Evolutionary conservation across 1,284 basidiomycete species (phyloP), one percentile per base, ranked within the genome.

Genomic region (Takashimella koratensis): DNA sequence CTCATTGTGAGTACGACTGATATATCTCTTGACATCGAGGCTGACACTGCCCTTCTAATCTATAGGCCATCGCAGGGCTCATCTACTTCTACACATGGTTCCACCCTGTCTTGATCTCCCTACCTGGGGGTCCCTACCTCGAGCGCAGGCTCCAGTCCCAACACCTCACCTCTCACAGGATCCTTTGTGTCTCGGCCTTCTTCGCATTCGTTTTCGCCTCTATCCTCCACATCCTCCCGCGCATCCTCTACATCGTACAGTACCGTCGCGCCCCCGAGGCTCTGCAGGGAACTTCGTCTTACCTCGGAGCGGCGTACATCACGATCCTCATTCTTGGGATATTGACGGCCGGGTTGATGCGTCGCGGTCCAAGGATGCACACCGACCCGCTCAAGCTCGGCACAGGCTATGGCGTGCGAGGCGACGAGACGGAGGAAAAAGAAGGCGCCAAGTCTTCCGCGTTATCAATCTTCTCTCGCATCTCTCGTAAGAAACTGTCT

Each of bases 331-430:
- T 55, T 1, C 13, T 52, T 4, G 48, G 59, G 6, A 43, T 68
- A 21, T 10, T 64, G 6, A 50, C 49, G 1, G 54, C 53, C 1
- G 72, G 74, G 0, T 44, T 56, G 36, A 73, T 73, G 64, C 63
- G 73, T 2, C 56, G 74, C 24, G 70, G 72, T 4, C 74, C 74
- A 3, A 52, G 61, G 43, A 47, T 71, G 26, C 66, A 63, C 25
- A 68, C 60, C 27, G 54, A 60, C 2, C 66, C 68, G 8, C 52
- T 64, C 8, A 60, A 54, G 13, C 25, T 76, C 21, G 66, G 64
- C 1, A 67, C 66, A 0, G 70, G 68, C 0, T 74, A 69, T 47
- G 72, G 74, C 2, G 24, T 71, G n/a, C 57, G 56, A 16, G 47
- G 55, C 10, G 61, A 58, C 36, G 43, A 57, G 40, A 40, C 47